phyloP scores from a whole-genome alignment of 768 basidiomycete genomes.

The Agaricus subrufescens region DNA sequence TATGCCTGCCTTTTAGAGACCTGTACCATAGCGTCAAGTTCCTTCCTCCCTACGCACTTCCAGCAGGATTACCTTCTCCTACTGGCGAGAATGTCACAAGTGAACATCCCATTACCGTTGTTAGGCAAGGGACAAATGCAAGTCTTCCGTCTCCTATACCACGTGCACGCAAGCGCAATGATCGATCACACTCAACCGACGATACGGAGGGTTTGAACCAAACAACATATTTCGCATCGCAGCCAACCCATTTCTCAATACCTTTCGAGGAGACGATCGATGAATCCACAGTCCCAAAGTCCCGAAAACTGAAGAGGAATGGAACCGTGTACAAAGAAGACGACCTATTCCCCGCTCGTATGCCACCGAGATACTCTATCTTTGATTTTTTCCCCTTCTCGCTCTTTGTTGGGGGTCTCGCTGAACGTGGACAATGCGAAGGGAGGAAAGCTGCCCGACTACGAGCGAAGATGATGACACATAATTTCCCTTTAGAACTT shows the following conservation, averaged over 20 bases:
- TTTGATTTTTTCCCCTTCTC: conserved; percentile 73
- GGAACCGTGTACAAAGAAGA: conserved; percentile 37
- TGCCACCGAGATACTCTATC: conserved; percentile 55
- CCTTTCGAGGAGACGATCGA: neutral
- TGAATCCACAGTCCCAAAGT: neutral
- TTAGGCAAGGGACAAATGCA: conserved; percentile 1
- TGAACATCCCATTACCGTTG: neutral
- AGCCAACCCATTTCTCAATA: no score
- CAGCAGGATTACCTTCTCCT: conserved; percentile 27
- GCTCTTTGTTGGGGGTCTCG: conserved; percentile 42
- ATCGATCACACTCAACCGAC: neutral
- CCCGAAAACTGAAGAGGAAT: conserved; percentile 13
- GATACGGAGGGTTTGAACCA: neutral
- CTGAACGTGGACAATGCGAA: conserved; percentile 40
- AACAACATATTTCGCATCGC: neutral
- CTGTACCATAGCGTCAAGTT: conserved; percentile 69
- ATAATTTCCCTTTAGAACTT: conserved; percentile 67
- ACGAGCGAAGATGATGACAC: conserved; percentile 49
- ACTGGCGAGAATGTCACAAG: neutral
- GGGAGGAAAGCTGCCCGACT: conserved; percentile 60
- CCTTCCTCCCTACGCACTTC: conserved; percentile 61
- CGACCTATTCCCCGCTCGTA: conserved; percentile 45
- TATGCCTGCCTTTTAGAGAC: conserved; percentile 29
- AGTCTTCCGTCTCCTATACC: conserved; percentile 21
- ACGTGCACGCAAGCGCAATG: neutral